Conservation (phyloP, 371 early-diverging fungal species). For the Apophysomyces trapeziformis region DNA sequence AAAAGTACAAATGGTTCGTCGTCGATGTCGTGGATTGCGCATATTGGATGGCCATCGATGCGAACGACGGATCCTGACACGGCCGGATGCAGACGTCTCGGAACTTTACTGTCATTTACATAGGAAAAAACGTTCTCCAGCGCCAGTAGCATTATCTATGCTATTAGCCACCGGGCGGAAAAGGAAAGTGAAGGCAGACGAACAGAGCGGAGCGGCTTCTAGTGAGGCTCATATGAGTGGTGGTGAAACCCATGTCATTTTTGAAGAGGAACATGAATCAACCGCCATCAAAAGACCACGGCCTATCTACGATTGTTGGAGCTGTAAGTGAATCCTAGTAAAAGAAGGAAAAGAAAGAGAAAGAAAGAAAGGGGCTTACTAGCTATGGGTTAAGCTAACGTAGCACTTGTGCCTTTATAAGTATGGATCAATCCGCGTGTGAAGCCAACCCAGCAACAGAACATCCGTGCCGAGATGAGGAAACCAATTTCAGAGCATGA, state of each 20-base stretch:
- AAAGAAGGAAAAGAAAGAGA: no score
- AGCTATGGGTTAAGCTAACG: no score
- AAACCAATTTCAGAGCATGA: constrained; percentile 50
- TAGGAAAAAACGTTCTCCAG: neutral
- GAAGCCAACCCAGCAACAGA: neutral
- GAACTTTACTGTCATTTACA: constrained; percentile 17
- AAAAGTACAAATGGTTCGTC: neutral
- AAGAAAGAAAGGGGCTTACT: no score
- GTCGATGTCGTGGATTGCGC: constrained; percentile 20
- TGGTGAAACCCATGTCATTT: no score
- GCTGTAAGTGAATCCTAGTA: constrained; percentile 10
- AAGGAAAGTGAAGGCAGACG: no score
- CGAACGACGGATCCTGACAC: constrained; percentile 13
- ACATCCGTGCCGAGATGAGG: constrained; percentile 43
- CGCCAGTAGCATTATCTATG: no score
- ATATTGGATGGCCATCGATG: constrained; percentile 20
- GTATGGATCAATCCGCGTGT: constrained; percentile 36
- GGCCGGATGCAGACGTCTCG: constrained; percentile 11
- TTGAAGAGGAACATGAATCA: neutral
- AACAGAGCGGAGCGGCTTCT: no score
- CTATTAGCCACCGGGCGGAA: no score
- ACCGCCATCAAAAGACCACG: neutral
- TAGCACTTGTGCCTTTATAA: neutral
- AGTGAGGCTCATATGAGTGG: no score
- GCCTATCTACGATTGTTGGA: constrained; percentile 23